Evolutionary conservation across 1,284 basidiomycete species (phyloP).

Genomic region (Ceratobasidium sp.): DNA sequence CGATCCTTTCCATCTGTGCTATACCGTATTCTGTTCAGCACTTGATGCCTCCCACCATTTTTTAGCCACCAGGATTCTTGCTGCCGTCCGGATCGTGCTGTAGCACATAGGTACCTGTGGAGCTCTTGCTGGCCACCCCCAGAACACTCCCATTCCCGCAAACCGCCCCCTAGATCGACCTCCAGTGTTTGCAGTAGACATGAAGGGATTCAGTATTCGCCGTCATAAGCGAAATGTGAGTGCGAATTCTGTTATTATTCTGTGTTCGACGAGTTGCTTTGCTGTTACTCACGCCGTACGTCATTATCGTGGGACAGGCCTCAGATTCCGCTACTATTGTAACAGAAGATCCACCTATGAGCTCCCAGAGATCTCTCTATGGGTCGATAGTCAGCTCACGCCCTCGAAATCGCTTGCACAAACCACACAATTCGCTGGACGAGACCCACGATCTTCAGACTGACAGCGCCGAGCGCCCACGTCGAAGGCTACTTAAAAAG

Average conservation of each 20-base stretch:
- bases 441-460: constrained; percentile 17
- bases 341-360: constrained; percentile 11
- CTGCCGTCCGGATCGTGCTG: too few species aligned
- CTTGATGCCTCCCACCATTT: too few species aligned
- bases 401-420: constrained; percentile 32
- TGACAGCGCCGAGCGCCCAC: constrained; percentile 24
- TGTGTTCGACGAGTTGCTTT: background rate
- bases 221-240: constrained; percentile 38
- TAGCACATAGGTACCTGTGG: too few species aligned
- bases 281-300: background rate
- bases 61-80: too few species aligned
- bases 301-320: constrained; percentile 10
- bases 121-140: constrained; percentile 21
- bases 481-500: constrained; percentile 26
- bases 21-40: too few species aligned
- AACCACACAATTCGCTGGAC: constrained; percentile 26
- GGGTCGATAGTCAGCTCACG: constrained; percentile 24
- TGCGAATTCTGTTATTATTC: background rate
- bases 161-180: constrained; percentile 20
- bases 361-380: constrained; percentile 31
- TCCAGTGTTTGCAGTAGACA: constrained; percentile 12
- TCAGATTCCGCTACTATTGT: constrained; percentile 34
- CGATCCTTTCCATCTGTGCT: too few species aligned
- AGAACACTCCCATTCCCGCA: constrained; percentile 14
- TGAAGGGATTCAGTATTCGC: constrained; percentile 30